Base-by-base conservation (phyloP, 2,329 filamentous ascomycete species). In the Xenoacremonium recifei region DNA sequence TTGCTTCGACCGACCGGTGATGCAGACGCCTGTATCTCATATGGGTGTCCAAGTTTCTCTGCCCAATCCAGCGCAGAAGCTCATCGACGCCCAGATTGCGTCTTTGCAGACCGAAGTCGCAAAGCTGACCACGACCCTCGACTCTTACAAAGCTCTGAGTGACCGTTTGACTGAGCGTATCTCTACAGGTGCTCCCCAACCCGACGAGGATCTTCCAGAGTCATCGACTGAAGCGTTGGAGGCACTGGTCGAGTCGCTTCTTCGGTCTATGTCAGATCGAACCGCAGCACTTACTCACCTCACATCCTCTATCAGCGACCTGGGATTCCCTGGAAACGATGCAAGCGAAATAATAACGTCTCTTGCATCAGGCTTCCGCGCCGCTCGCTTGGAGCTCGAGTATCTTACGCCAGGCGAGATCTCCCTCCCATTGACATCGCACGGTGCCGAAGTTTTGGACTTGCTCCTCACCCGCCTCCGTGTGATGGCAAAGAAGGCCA, bases 341-440 rank as follows among this genome's bases (percentile, higher is more conserved):
- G 69, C 72, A 0, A 41, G 62, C n/a, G 71, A 73, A n/a, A 70
- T 77, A 42, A 55, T 83, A 6, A 47, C 64, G 2, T 67, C 72
- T 0, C 68, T 84, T 11, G 58, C 68, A 0, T 48, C 65, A 2
- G 69, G 73, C 2, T 77, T 84, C 62, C 75, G 79, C 16, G 60
- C 73, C 2, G 80, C 79, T 2, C 72, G 80, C 2, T 63, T 83
- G 0, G 79, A 84, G 50, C 71, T 84, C 3, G 80, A 84, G 58
- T 82, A 82, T 53, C 68, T 83, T 16, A 76, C 72, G 0, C 80
- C 80, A 0, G 80, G 79, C 5, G 80, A 84, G 55, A 64, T 75
- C n/a, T 54, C 69, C 0, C 67, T 80, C 1, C 76, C 78, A 0
- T 63, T 80, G 0, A 71, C 70, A 0, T 71, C 72, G 0, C 72